Conservation (phyloP, 768 basidiomycete species). For the Austroboletus eburneus region DNA sequence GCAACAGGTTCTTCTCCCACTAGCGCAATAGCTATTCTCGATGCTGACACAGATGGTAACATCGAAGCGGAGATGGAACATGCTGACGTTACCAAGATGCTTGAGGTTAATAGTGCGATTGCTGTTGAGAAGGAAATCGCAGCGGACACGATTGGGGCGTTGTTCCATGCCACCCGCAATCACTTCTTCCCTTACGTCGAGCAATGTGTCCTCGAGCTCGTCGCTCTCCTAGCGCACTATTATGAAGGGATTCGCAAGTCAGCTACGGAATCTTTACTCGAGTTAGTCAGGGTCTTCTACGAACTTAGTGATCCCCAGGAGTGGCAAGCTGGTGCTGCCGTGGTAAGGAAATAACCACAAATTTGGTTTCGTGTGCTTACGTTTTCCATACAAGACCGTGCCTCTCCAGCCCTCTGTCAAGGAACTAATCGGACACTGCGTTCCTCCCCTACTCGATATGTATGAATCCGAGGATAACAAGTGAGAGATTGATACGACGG, state of each 20-base stretch:
- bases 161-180: constrained; percentile 76
- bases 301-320: constrained; percentile 78
- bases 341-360: constrained; percentile 41
- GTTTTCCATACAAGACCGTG: constrained; percentile 29
- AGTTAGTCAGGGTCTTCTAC: constrained; percentile 88
- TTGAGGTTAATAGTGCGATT: constrained; percentile 92
- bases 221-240: constrained; percentile 80
- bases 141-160: constrained; percentile 88
- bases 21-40: constrained; percentile 61
- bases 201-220: constrained; percentile 70
- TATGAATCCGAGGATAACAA: constrained; percentile 96
- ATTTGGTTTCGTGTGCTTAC: constrained; percentile 4
- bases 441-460: constrained; percentile 78
- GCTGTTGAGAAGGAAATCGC: constrained; percentile 99
- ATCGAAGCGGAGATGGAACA: constrained; percentile 69
- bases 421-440: constrained; percentile 70
- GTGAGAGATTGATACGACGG: constrained; percentile 47
- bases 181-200: constrained; percentile 94
- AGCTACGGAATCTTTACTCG: constrained; percentile 81
- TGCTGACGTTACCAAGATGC: constrained; percentile 78
- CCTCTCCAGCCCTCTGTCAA: constrained; percentile 67
- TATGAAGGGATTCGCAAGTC: constrained; percentile 98
- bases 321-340: constrained; percentile 72
- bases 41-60: constrained; percentile 51
- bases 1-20: constrained; percentile 71